Evolutionary conservation across 495 filamentous ascomycete genomes (phyloP).

Genomic region (Cetradonia linearis): DNA sequence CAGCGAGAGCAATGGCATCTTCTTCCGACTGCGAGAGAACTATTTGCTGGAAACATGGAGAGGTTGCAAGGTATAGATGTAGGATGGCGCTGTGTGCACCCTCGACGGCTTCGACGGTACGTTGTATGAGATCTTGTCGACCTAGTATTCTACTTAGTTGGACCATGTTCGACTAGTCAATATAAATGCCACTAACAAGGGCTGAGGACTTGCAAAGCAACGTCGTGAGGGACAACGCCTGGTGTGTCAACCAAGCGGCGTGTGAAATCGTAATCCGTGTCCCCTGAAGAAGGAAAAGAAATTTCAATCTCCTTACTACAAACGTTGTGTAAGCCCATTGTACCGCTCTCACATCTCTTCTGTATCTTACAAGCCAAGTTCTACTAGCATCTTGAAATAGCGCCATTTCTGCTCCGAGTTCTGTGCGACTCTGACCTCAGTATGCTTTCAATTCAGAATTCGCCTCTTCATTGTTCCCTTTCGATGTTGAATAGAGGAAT

Average conservation of each 20-base stretch:
- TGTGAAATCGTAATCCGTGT: conserved; percentile 95
- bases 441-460: not conserved
- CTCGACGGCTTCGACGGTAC: conserved; percentile 81
- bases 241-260: conserved; percentile 78
- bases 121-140: conserved; percentile 80
- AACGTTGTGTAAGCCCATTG: conserved; percentile 3
- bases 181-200: conserved; percentile 45
- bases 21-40: conserved; percentile 82
- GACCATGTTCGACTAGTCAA: not conserved
- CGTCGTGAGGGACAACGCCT: conserved; percentile 79
- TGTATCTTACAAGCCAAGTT: conserved; percentile 58
- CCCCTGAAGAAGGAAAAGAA: conserved; percentile 86
- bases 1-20: conserved; percentile 71
- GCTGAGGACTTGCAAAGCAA: conserved; percentile 89
- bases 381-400: conserved; percentile 90
- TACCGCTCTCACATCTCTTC: not conserved
- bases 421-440: conserved; percentile 11
- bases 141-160: conserved; percentile 5
- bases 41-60: conserved; percentile 48
- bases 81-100: conserved; percentile 93
- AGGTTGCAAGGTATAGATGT: conserved; percentile 93
- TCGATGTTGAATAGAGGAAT: not conserved
- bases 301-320: conserved; percentile 84
- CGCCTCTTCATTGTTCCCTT: not conserved
- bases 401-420: conserved; percentile 71